Evolutionary conservation across 2,329 filamentous ascomycete genomes (phyloP).

Genomic region (Thelonectria blattea): DNA sequence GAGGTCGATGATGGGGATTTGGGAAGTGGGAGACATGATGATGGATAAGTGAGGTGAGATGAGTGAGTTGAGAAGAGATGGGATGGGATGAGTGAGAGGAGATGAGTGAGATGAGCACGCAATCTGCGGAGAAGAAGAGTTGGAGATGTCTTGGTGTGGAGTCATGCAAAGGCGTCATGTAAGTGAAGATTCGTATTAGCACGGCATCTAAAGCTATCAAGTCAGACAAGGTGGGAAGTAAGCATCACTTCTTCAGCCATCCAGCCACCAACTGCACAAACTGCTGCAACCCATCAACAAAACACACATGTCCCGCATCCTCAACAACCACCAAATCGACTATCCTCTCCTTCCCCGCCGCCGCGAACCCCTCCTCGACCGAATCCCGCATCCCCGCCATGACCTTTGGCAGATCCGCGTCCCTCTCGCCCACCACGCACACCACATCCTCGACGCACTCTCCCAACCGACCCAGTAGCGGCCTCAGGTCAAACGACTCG

Average conservation of each 20-base stretch:
- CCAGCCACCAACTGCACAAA: slow-evolving; percentile 31
- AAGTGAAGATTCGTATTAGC: too few species aligned
- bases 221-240: too few species aligned
- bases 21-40: slow-evolving; percentile 50
- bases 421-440: slow-evolving; percentile 49
- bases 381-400: slow-evolving; percentile 48
- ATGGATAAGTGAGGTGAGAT: slow-evolving; percentile 26
- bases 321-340: slow-evolving; percentile 45
- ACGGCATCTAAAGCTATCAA: too few species aligned
- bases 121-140: slow-evolving; percentile 2
- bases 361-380: slow-evolving; percentile 43
- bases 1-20: slow-evolving; percentile 58
- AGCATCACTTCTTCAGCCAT: slow-evolving; percentile 16
- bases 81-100: too few species aligned
- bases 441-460: slow-evolving; percentile 43
- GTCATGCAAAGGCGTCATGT: too few species aligned
- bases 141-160: too few species aligned
- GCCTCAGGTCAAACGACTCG: slow-evolving; percentile 47
- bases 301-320: slow-evolving; percentile 47
- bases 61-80: slow-evolving; percentile 31
- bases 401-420: slow-evolving; percentile 47
- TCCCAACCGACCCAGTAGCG: slow-evolving; percentile 43
- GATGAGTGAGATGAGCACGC: slow-evolving; percentile 26
- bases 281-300: slow-evolving; percentile 45
- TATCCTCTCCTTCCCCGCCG: slow-evolving; percentile 30